phyloP scores from a whole-genome alignment of 257 asterid species.

The Jacaranda copaia region DNA sequence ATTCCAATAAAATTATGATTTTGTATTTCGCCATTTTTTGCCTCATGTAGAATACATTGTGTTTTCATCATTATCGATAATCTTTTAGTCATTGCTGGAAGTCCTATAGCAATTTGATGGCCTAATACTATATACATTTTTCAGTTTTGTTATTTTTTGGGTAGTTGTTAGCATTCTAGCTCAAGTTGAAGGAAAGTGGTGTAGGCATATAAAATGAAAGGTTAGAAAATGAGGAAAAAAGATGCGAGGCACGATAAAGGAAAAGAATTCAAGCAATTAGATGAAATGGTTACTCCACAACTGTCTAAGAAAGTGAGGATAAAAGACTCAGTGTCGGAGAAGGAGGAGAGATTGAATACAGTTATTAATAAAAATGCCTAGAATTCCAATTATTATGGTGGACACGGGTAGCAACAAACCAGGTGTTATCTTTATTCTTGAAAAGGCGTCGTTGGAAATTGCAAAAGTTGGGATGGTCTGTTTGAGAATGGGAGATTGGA shows the following conservation, averaged over 20 bases:
- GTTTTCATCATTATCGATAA: neutral
- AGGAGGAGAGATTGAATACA: slow-evolving; percentile 50
- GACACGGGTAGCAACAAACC: slow-evolving; percentile 50
- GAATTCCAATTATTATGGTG: slow-evolving; percentile 62
- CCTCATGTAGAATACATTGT: neutral
- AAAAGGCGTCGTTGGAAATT: slow-evolving; percentile 85
- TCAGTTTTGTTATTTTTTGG: slow-evolving; percentile 5
- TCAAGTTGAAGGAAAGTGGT: slow-evolving; percentile 41
- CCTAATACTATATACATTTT: neutral
- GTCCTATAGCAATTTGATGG: neutral
- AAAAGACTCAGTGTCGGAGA: slow-evolving; percentile 38
- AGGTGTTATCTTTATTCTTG: slow-evolving; percentile 76
- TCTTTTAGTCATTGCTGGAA: neutral
- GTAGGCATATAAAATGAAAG: slow-evolving; percentile 57
- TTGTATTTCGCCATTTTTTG: neutral
- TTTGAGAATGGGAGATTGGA: slow-evolving; percentile 15
- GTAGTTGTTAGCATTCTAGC: slow-evolving; percentile 17
- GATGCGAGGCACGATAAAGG: slow-evolving; percentile 52
- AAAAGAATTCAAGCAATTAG: slow-evolving; percentile 41
- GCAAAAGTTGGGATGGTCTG: slow-evolving; percentile 94
- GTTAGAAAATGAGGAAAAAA: slow-evolving; percentile 62
- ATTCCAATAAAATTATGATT: neutral
- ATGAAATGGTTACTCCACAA: neutral
- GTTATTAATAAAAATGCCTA: slow-evolving; percentile 56
- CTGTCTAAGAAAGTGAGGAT: slow-evolving; percentile 49